Evolutionary conservation across 1,284 basidiomycete genomes (phyloP).

Genomic region (Termitomyces sp.): DNA sequence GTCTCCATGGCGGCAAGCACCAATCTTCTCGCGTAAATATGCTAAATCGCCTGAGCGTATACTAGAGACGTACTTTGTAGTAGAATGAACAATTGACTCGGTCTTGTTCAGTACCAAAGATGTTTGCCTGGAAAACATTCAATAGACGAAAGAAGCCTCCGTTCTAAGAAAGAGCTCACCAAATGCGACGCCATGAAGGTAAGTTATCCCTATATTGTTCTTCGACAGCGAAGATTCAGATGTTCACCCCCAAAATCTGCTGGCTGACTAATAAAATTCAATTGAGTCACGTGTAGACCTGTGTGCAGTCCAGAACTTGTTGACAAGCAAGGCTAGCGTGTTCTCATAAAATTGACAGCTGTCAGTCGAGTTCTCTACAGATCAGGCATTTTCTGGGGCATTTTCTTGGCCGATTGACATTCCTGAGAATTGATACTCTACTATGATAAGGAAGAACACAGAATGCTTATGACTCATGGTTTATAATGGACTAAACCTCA

Average conservation of each 20-base stretch:
- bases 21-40: slow-evolving; percentile 55
- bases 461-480: too few relatives aligned
- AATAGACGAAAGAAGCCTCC: neutral
- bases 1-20: slow-evolving; percentile 94
- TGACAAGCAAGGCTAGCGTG: too few relatives aligned
- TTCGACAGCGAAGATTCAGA: neutral
- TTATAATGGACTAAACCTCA: too few relatives aligned
- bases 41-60: slow-evolving; percentile 4
- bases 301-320: too few relatives aligned
- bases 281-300: neutral
- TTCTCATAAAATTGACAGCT: too few relatives aligned
- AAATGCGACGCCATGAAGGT: slow-evolving; percentile 39
- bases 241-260: neutral
- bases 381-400: too few relatives aligned
- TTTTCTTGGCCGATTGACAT: too few relatives aligned
- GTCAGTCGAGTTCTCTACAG: too few relatives aligned
- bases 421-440: too few relatives aligned
- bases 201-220: neutral
- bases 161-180: slow-evolving; percentile 22
- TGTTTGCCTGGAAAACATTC: slow-evolving; percentile 56
- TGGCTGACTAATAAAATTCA: neutral
- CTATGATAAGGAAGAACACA: too few relatives aligned
- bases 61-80: slow-evolving; percentile 65
- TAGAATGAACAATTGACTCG: slow-evolving; percentile 95
- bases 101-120: slow-evolving; percentile 88